Conservation (phyloP, 2,329 filamentous ascomycete species). For the Pseudopithomyces chartarum region DNA sequence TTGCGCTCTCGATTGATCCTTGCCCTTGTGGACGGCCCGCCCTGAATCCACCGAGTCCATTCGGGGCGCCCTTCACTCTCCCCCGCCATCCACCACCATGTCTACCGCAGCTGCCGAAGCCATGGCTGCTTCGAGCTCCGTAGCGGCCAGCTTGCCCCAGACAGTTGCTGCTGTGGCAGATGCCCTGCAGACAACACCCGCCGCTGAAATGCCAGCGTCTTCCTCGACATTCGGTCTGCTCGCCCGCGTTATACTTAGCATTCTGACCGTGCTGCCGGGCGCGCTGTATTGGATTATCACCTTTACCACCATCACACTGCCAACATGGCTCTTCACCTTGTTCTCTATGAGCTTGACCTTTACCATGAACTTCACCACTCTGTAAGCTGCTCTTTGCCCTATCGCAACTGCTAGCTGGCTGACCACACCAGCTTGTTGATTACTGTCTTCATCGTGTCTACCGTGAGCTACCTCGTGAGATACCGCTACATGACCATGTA, state of each 20-base stretch:
- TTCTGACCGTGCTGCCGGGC: constrained; percentile 61
- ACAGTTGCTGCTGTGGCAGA: constrained; percentile 19
- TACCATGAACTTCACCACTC: constrained; percentile 97
- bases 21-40: constrained; percentile 1
- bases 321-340: constrained; percentile 85
- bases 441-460: constrained; percentile 76
- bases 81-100: constrained; percentile 25
- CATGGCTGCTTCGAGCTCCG: constrained; percentile 17
- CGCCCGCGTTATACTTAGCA: constrained; percentile 54
- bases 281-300: constrained; percentile 79
- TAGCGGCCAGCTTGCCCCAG: constrained; percentile 10
- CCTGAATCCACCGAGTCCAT: not conserved
- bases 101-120: constrained; percentile 20
- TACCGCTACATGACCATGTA: constrained; percentile 99
- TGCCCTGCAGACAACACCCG: constrained; percentile 24
- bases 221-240: constrained; percentile 50
- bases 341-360: constrained; percentile 94
- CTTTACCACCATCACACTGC: constrained; percentile 85
- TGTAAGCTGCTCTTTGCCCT: constrained; percentile 61
- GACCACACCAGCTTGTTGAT: constrained; percentile 60
- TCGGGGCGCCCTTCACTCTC: not conserved
- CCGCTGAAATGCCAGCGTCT: constrained; percentile 23
- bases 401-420: constrained; percentile 25
- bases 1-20: not conserved
- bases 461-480: constrained; percentile 87